phyloP scores from a whole-genome alignment of 2,329 filamentous ascomycete genomes.

The Aspergillus calidoustus region DNA sequence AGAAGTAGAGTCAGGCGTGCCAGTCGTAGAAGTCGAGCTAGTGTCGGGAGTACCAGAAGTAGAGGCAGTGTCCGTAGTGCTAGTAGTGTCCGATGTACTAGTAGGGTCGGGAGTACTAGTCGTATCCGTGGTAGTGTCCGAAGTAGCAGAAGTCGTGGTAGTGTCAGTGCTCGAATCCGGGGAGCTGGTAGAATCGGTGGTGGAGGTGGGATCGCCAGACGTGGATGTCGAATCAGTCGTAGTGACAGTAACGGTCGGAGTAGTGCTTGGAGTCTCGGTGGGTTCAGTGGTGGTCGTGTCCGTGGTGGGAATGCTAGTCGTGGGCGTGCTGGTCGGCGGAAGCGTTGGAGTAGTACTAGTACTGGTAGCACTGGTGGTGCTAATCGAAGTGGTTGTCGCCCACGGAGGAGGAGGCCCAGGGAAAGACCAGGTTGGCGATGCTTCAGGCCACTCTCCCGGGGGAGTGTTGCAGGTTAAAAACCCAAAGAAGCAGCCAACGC shows the following conservation, averaged over 20 bases:
- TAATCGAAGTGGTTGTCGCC: constrained; percentile 6
- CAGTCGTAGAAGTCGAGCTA: background rate
- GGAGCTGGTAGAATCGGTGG: background rate
- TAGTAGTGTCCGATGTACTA: background rate
- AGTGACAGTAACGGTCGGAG: constrained; percentile 1
- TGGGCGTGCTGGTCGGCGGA: background rate
- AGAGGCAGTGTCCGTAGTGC: background rate
- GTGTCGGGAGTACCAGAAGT: background rate
- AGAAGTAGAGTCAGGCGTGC: background rate
- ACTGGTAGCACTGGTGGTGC: constrained; percentile 7
- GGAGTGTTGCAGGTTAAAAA: constrained; percentile 38
- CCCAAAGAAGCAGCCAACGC: constrained; percentile 34
- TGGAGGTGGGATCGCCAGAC: background rate
- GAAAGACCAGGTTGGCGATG: constrained; percentile 30
- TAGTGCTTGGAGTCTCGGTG: constrained; percentile 13
- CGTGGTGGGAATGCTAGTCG: background rate
- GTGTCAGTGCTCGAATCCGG: background rate
- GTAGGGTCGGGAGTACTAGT: background rate
- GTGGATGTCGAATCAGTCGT: background rate
- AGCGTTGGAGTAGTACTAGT: background rate
- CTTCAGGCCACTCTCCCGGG: constrained; percentile 34
- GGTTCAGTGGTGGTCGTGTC: constrained; percentile 13
- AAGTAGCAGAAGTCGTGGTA: background rate
- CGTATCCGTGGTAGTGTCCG: background rate
- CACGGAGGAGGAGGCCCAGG: constrained; percentile 23